A percentile compares a stretch with the other conserved stretches of the same genome.
Conservation (phyloP, 163 green algal genomes). For the Prototheca wickerhamii region DNA sequence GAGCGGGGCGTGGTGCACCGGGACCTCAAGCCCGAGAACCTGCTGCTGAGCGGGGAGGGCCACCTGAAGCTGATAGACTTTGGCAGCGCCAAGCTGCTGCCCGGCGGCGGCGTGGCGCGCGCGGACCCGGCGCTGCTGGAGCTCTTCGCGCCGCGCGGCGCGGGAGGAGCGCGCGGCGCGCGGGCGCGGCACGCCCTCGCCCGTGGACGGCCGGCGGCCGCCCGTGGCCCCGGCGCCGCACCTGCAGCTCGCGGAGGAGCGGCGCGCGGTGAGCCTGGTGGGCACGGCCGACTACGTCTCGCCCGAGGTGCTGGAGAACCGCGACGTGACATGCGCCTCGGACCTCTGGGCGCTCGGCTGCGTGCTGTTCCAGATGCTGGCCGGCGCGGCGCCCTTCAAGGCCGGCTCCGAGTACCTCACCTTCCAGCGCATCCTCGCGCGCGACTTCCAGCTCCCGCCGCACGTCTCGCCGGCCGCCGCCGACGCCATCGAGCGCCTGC, state of each 20-base stretch:
- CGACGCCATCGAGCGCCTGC: slow-evolving; percentile 48
- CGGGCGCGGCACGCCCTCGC: neutral
- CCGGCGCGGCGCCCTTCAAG: slow-evolving; percentile 59
- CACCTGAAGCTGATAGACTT: slow-evolving; percentile 95
- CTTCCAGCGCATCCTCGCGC: slow-evolving; percentile 61
- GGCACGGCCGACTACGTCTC: slow-evolving; percentile 93
- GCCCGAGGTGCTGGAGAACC: slow-evolving; percentile 73
- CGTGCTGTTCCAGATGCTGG: slow-evolving; percentile 83
- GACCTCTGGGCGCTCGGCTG: slow-evolving; percentile 91
- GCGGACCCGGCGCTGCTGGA: neutral
- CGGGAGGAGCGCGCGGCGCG: neutral
- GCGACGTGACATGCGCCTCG: slow-evolving; percentile 42
- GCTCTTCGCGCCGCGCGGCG: neutral
- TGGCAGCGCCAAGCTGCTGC: slow-evolving; percentile 64
- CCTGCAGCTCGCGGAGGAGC: neutral
- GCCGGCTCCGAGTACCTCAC: slow-evolving; percentile 83
- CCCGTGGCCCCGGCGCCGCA: neutral
- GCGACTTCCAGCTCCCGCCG: slow-evolving; percentile 27
- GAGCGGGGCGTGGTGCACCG: slow-evolving; percentile 55
- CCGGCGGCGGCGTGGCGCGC: neutral
- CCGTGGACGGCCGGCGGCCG: neutral
- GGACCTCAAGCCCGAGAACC: slow-evolving; percentile 98
- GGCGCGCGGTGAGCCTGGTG: slow-evolving; percentile 44
- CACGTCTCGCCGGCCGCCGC: slow-evolving; percentile 35
- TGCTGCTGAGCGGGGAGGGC: slow-evolving; percentile 75